These are phyloP conservation scores for Talaromyces liani DNA, from an alignment of 495 filamentous ascomycete species.

Conservation along the genomic window DNA sequence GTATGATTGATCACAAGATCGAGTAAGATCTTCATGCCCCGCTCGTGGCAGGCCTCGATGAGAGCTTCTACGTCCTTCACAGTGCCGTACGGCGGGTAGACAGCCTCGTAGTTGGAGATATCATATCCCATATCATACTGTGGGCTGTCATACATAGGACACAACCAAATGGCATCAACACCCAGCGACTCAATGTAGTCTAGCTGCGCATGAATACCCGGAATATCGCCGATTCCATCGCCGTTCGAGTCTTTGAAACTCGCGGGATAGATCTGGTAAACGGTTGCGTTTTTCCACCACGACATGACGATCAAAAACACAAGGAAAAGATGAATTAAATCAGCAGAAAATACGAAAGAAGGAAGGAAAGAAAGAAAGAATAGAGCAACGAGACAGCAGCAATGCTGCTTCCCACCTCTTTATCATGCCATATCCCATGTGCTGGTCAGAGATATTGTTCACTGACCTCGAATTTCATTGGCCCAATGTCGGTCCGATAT, in stretches of 20 bases:
- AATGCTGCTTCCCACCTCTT: background rate
- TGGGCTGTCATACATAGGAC: conserved; percentile 42
- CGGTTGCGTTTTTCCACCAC: conserved; percentile 34
- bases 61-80: conserved; percentile 47
- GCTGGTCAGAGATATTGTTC: background rate
- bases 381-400: background rate
- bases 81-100: conserved; percentile 47
- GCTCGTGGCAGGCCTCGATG: conserved; percentile 38
- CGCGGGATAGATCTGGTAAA: conserved; percentile 37
- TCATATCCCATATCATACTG: conserved; percentile 49
- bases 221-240: conserved; percentile 49
- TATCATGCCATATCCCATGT: background rate
- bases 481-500: conserved; percentile 9
- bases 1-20: conserved; percentile 57
- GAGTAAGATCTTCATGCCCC: conserved; percentile 47
- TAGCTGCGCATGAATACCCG: conserved; percentile 49
- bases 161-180: conserved; percentile 33
- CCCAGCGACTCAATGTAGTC: conserved; percentile 47
- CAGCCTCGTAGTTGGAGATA: conserved; percentile 52
- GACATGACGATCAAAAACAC: background rate
- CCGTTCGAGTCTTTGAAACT: conserved; percentile 33
- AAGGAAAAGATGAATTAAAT: background rate
- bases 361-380: conserved; percentile 1
- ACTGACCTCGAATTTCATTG: conserved; percentile 4
- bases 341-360: background rate